phyloP scores from a whole-genome alignment of 345 rosid genomes.

The Triadica sebifera region DNA sequence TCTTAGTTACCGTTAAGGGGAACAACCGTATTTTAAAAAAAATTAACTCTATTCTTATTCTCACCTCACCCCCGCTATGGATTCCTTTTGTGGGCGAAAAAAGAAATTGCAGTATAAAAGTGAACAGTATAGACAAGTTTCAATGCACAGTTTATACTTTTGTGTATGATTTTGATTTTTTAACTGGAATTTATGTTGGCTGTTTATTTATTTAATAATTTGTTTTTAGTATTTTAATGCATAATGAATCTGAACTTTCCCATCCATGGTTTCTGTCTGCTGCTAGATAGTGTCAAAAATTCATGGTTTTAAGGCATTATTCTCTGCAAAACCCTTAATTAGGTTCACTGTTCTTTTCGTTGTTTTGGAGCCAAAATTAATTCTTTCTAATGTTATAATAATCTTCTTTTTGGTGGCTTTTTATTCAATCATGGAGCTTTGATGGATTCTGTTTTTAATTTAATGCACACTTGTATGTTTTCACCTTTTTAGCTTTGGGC shows the following conservation, averaged over 20 bases:
- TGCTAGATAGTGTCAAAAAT: constrained; percentile 14
- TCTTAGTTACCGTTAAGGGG: constrained; percentile 19
- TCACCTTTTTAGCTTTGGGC: constrained; percentile 5
- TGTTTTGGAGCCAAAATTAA: background rate
- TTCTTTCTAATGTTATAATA: background rate
- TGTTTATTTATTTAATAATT: constrained; percentile 1
- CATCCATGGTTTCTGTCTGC: background rate
- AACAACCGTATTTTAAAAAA: constrained; percentile 15
- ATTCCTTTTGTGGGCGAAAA: background rate
- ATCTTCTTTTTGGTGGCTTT: constrained; percentile 9
- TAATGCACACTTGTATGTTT: background rate
- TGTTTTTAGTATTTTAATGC: constrained; percentile 20
- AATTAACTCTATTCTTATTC: background rate
- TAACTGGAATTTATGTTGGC: constrained; percentile 2
- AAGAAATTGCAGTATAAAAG: background rate
- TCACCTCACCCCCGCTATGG: background rate
- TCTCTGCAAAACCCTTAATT: constrained; percentile 15
- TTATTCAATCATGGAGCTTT: constrained; percentile 15
- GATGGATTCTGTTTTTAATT: constrained; percentile 5
- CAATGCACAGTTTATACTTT: constrained; percentile 3
- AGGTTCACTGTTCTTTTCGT: background rate
- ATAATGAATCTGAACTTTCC: constrained; percentile 34
- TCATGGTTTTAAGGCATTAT: constrained; percentile 27
- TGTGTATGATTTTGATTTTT: background rate
- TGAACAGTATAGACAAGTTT: constrained; percentile 3